Evolutionary conservation across 1,139 yeast species (phyloP).

Genomic region (Lodderomyces theae): DNA sequence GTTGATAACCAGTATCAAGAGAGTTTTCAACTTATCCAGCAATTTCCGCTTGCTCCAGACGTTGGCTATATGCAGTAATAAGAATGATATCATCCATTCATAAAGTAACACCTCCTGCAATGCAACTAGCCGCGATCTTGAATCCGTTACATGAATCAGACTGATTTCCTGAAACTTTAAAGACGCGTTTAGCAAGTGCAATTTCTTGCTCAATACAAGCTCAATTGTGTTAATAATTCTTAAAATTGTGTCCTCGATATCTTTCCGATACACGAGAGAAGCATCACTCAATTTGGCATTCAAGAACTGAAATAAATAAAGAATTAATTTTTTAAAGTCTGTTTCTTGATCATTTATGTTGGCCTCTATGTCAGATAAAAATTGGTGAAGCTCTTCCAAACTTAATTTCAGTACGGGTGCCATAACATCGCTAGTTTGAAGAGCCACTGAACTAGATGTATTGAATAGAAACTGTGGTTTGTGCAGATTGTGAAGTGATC

Average conservation of each 20-base stretch:
- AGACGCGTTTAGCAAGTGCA: constrained; percentile 16
- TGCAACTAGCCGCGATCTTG: neutral
- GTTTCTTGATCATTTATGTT: constrained; percentile 34
- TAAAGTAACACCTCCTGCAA: constrained; percentile 19
- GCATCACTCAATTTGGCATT: constrained; percentile 20
- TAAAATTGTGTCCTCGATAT: constrained; percentile 7
- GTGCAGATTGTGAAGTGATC: no score
- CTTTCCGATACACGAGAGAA: neutral
- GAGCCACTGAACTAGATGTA: neutral
- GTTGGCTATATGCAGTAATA: constrained; percentile 24
- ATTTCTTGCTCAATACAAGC: constrained; percentile 14
- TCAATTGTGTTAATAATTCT: constrained; percentile 14
- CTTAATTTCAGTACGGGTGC: constrained; percentile 17
- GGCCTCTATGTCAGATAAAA: constrained; percentile 35
- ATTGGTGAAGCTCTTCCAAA: constrained; percentile 28
- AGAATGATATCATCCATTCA: constrained; percentile 33
- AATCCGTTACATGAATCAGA: constrained; percentile 10
- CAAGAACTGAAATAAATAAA: constrained; percentile 35
- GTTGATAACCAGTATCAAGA: constrained; percentile 32
- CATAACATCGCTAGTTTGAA: constrained; percentile 10
- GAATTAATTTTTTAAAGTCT: constrained; percentile 36
- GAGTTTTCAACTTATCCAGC: constrained; percentile 26
- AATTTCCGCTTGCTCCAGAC: constrained; percentile 14
- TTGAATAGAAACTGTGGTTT: no score
- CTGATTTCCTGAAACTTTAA: constrained; percentile 13